Percentiles rank a stretch among this genome's conserved stretches.
Evolutionary conservation across 257 asterid species (phyloP).

Genomic region (Fraxinus anomala): DNA sequence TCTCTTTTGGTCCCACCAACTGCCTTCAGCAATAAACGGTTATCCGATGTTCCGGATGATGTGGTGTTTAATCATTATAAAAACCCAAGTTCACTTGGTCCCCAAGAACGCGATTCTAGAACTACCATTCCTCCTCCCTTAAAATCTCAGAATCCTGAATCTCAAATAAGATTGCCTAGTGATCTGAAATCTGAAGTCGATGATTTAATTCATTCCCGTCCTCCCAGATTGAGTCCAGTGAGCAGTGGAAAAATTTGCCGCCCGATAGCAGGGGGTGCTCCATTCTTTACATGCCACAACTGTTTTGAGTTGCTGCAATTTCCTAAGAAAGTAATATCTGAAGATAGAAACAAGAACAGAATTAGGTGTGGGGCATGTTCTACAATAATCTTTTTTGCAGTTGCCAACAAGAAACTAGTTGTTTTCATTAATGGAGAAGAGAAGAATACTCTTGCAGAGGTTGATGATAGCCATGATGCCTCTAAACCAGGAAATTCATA

Average conservation of each 20-base stretch:
- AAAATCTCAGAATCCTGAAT: slow-evolving; percentile 39
- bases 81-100: slow-evolving; percentile 36
- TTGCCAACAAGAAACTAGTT: slow-evolving; percentile 44
- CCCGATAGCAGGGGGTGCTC: slow-evolving; percentile 88
- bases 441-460: slow-evolving; percentile 29
- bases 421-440: slow-evolving; percentile 42
- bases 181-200: slow-evolving; percentile 59
- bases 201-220: slow-evolving; percentile 36
- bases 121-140: slow-evolving; percentile 34
- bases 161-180: slow-evolving; percentile 53
- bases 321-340: slow-evolving; percentile 50
- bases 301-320: slow-evolving; percentile 69
- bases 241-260: slow-evolving; percentile 42
- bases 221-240: slow-evolving; percentile 41
- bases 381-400: slow-evolving; percentile 41
- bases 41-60: slow-evolving; percentile 38
- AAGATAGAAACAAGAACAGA: slow-evolving; percentile 41
- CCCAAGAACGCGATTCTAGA: slow-evolving; percentile 38
- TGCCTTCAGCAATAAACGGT: slow-evolving; percentile 36
- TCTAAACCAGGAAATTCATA: slow-evolving; percentile 26
- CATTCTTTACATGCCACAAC: slow-evolving; percentile 67
- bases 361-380: slow-evolving; percentile 81
- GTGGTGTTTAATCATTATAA: slow-evolving; percentile 34
- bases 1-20: slow-evolving; percentile 32
- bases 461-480: slow-evolving; percentile 24